phyloP scores from a whole-genome alignment of 192 early-diverging fungal genomes.

The Entomortierella beljakovae region DNA sequence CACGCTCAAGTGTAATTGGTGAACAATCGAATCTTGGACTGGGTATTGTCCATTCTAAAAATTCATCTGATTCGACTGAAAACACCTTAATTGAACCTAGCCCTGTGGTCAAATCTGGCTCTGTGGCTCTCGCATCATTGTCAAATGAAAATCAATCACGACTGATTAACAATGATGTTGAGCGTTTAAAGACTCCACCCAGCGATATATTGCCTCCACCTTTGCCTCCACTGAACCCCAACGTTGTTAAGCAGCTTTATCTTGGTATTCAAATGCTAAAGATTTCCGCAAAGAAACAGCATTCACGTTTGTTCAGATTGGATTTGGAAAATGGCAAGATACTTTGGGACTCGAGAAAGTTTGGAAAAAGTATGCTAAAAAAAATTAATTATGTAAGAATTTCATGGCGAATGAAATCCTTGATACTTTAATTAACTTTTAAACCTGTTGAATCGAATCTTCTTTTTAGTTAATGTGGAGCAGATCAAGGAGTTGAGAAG shows the following conservation, averaged over 20 bases:
- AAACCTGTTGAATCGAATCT: not conserved
- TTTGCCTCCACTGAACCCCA: constrained; percentile 10
- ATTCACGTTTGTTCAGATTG: constrained; percentile 52
- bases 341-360: constrained; percentile 60
- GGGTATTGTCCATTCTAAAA: constrained; percentile 1
- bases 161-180: not conserved
- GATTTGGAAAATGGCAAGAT: constrained; percentile 57
- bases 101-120: too few relatives aligned
- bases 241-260: constrained; percentile 25
- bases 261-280: constrained; percentile 53
- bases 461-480: constrained; percentile 57
- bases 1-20: constrained; percentile 12
- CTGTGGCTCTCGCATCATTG: too few relatives aligned
- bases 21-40: not conserved
- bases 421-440: not conserved
- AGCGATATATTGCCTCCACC: constrained; percentile 4
- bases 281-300: constrained; percentile 56
- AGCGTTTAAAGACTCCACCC: not conserved
- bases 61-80: constrained; percentile 23
- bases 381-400: not conserved
- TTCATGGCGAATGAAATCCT: not conserved
- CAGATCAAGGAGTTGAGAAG: constrained; percentile 59
- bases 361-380: constrained; percentile 50
- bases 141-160: not conserved
- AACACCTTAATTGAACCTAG: too few relatives aligned